Evolutionary conservation across 2,329 filamentous ascomycete species (phyloP).

Genomic region (Fusarium buxicola): DNA sequence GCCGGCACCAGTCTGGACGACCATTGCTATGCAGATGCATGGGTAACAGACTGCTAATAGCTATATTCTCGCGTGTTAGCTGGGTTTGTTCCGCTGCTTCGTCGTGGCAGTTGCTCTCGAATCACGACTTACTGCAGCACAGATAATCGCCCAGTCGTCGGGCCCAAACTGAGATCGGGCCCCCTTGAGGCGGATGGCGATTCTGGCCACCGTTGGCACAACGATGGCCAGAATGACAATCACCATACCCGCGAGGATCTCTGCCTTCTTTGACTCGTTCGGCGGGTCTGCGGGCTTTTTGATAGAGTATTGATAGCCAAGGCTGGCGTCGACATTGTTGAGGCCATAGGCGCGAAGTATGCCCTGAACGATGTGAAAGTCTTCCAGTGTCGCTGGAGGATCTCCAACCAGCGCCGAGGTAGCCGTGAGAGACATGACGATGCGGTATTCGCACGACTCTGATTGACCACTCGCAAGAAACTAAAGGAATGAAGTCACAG

Average conservation of each 20-base stretch:
- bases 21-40: slow-evolving; percentile 19
- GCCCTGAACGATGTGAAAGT: slow-evolving; percentile 20
- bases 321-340: slow-evolving; percentile 7
- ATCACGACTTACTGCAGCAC: slow-evolving; percentile 8
- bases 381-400: slow-evolving; percentile 9
- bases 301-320: slow-evolving; percentile 15
- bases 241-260: slow-evolving; percentile 24
- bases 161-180: slow-evolving; percentile 7
- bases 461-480: background rate
- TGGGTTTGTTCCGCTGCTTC: too few relatives aligned
- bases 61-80: background rate
- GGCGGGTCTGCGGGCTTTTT: slow-evolving; percentile 9
- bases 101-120: background rate
- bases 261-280: slow-evolving; percentile 12
- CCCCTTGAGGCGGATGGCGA: slow-evolving; percentile 13
- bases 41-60: slow-evolving; percentile 18
- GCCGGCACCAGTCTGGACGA: slow-evolving; percentile 14
- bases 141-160: slow-evolving; percentile 26
- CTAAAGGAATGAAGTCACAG: background rate
- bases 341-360: slow-evolving; percentile 21
- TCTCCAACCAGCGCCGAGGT: slow-evolving; percentile 23
- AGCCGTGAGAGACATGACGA: background rate
- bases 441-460: background rate
- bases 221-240: slow-evolving; percentile 28
- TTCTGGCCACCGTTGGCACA: slow-evolving; percentile 11